These are phyloP conservation scores for Arctium minus DNA, from an alignment of 129 eudicot genomes.

Conservation along the genomic window DNA sequence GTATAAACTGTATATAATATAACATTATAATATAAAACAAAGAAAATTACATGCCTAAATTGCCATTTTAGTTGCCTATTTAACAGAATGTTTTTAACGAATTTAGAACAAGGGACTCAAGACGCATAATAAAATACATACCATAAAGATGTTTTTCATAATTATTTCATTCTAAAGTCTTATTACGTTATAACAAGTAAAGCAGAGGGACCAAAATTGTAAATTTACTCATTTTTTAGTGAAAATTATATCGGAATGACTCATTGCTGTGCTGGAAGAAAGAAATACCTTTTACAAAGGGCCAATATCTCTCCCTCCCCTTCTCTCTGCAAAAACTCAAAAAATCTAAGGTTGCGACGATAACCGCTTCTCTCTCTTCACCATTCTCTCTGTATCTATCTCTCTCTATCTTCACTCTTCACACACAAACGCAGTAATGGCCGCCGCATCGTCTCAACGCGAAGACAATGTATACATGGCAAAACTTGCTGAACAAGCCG, in stretches of 20 bases:
- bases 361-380: slow-evolving; percentile 8
- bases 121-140: too few relatives aligned
- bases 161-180: too few relatives aligned
- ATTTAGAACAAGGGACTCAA: not conserved
- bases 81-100: not conserved
- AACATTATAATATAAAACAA: too few relatives aligned
- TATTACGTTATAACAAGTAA: not conserved
- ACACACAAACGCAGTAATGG: slow-evolving; percentile 19
- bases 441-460: slow-evolving; percentile 53
- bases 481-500: slow-evolving; percentile 91
- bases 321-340: not conserved
- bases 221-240: too few relatives aligned
- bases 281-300: slow-evolving; percentile 8
- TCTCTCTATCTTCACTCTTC: not conserved
- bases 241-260: not conserved
- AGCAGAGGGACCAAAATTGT: not conserved
- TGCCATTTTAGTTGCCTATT: not conserved
- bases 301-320: not conserved
- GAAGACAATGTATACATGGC: slow-evolving; percentile 90
- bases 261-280: slow-evolving; percentile 15
- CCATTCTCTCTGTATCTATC: slow-evolving; percentile 19
- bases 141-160: too few relatives aligned
- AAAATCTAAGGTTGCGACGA: slow-evolving; percentile 14
- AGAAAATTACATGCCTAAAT: too few relatives aligned
- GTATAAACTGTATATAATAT: too few relatives aligned